phyloP scores from a whole-genome alignment of 1,284 basidiomycete genomes.

The Heliocybe sulcata region DNA sequence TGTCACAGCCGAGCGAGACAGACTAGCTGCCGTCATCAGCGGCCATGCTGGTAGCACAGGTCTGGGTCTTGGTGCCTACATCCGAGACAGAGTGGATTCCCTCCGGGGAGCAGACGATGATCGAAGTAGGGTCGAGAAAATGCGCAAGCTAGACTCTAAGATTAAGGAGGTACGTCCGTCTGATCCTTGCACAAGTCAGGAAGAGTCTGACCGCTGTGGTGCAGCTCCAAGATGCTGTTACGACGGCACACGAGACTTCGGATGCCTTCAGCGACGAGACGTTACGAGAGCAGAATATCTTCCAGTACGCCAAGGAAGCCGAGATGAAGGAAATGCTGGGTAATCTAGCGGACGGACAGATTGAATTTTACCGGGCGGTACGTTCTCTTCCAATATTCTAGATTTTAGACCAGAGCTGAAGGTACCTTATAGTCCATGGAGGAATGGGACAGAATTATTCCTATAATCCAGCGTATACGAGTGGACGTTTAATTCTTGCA shows the following conservation, averaged over 20 bases:
- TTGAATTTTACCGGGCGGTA: conserved; percentile 88
- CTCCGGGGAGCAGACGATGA: conserved; percentile 93
- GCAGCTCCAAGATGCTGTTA: conserved; percentile 93
- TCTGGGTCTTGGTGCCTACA: conserved; percentile 81
- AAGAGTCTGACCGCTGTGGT: conserved; percentile 1
- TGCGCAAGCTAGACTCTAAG: conserved; percentile 87
- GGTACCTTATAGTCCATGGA: conserved; percentile 63
- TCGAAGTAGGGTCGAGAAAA: conserved; percentile 84
- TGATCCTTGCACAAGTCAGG: conserved; percentile 5
- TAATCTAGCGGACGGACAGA: conserved; percentile 88
- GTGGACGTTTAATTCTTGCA: conserved; percentile 56
- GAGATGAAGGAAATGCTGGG: conserved; percentile 95
- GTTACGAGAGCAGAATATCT: conserved; percentile 82
- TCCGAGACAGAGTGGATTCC: conserved; percentile 92
- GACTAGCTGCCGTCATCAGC: conserved; percentile 78
- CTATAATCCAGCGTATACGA: conserved; percentile 79
- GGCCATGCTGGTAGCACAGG: conserved; percentile 78
- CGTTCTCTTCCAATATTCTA: conserved; percentile 18
- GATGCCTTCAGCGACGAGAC: conserved; percentile 95
- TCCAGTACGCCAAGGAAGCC: conserved; percentile 84
- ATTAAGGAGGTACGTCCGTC: conserved; percentile 78
- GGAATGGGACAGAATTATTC: conserved; percentile 89
- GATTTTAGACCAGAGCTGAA: conserved; percentile 6
- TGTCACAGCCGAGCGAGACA: conserved; percentile 87
- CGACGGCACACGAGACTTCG: conserved; percentile 90